Evolutionary conservation across 257 asterid genomes (phyloP), one percentile per base, ranked within the genome.

Genomic region (Fraxinus excelsior): DNA sequence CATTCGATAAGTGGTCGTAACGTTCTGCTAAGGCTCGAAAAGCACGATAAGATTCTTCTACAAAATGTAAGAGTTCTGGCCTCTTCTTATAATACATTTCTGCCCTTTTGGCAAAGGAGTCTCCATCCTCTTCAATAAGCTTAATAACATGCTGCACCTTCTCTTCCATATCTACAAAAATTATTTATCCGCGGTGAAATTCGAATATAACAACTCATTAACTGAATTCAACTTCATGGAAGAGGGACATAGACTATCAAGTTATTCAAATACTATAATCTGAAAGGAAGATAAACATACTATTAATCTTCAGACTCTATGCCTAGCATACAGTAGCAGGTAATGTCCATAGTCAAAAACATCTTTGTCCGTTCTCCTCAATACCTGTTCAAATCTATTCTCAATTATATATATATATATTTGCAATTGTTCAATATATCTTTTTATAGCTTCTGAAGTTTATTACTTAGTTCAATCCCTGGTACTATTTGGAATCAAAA

Each of bases 151-250:
- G 16, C 29, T 80, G 80, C 56, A 82, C 83, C 72, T 87, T 78
- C 49, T 87, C 85, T 77, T 84, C 87, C 87, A 87, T 84, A 76
- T 87, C 90, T 87, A 72, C 85, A 66, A 35, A 42, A 7, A 42
- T 56, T 18, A 18, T 56, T 56, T n/a, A 16, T 5, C 21, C 23
- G 4, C 11, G 4, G 12, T 21, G 28, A n/a, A 56, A 56, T 18
- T n/a, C 12, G 25, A 56, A 18, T 56, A 37, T 37, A n/a, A 1
- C 28, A 9, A n/a, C 26, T 19, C 3, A n/a, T 49, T 16, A 46
- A 46, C 56, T 46, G 44, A 38, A 38, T 38, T 38, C 49, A 40
- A 40, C 49, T 2, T 40, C 49, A 40, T 42, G 51, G 51, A 42
- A 42, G 49, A 40, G 49, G 49, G 49, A 40, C 49, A 11, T 10